Evolutionary conservation across 768 basidiomycete genomes (phyloP).

Genomic region (Tremella mesenterica): DNA sequence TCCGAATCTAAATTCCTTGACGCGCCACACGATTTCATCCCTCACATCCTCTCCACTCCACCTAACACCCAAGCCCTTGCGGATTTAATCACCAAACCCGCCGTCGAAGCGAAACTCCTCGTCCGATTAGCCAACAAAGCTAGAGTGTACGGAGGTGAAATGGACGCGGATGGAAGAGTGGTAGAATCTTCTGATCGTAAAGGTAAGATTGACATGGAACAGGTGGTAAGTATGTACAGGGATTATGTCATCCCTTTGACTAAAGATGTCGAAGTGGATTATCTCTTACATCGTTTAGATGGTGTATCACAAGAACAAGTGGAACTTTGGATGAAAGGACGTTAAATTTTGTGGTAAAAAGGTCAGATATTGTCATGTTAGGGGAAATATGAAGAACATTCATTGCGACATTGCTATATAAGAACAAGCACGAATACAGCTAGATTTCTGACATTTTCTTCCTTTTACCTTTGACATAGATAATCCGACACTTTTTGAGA

Average conservation of each 20-base stretch:
- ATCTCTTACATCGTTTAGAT: constrained; percentile 80
- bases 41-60: constrained; percentile 62
- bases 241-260: constrained; percentile 95
- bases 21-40: constrained; percentile 77
- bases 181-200: constrained; percentile 29
- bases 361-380: too few relatives aligned
- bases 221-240: constrained; percentile 86
- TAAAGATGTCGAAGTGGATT: constrained; percentile 98
- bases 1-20: constrained; percentile 93
- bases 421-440: too few relatives aligned
- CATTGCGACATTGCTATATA: too few relatives aligned
- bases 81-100: constrained; percentile 90
- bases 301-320: constrained; percentile 75
- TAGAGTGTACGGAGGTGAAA: constrained; percentile 67
- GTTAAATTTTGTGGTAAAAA: too few relatives aligned
- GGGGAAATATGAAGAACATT: too few relatives aligned
- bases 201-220: constrained; percentile 80
- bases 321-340: constrained; percentile 53
- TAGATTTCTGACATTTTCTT: too few relatives aligned
- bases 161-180: constrained; percentile 48
- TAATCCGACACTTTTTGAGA: too few relatives aligned
- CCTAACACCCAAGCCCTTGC: constrained; percentile 71
- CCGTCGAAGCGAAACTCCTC: constrained; percentile 79
- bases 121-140: constrained; percentile 76
- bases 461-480: too few relatives aligned